Percentiles rank a stretch among this genome's conserved stretches.
Evolutionary conservation across 2,329 filamentous ascomycete species (phyloP).

Genomic region (Paecilomyces sp.): DNA sequence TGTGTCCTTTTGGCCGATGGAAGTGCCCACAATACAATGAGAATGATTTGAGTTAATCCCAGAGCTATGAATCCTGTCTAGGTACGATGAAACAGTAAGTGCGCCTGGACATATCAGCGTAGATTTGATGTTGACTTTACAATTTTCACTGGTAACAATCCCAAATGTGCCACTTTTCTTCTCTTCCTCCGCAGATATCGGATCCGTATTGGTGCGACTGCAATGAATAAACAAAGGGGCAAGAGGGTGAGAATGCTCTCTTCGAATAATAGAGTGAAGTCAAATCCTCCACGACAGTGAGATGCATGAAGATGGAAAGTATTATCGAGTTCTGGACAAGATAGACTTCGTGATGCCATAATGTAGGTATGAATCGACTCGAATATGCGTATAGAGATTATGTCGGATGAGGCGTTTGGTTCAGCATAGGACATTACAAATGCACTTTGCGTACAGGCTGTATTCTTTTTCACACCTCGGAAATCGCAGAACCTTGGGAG

Average conservation of each 20-base stretch:
- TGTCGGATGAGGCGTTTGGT: background rate
- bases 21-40: constrained; percentile 30
- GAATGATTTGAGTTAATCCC: constrained; percentile 27
- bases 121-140: constrained; percentile 19
- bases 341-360: constrained; percentile 15
- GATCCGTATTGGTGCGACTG: constrained; percentile 27
- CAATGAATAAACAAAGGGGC: constrained; percentile 28
- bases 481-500: too few relatives aligned
- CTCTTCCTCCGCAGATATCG: constrained; percentile 26
- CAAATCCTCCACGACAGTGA: constrained; percentile 33
- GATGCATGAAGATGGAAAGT: constrained; percentile 24
- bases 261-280: constrained; percentile 42
- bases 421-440: background rate
- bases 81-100: constrained; percentile 3
- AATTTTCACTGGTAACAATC: constrained; percentile 24
- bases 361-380: background rate
- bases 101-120: background rate
- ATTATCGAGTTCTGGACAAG: constrained; percentile 27
- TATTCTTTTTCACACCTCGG: too few relatives aligned
- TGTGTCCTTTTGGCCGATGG: constrained; percentile 22
- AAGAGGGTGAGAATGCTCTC: constrained; percentile 33
- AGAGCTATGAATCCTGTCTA: constrained; percentile 25
- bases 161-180: constrained; percentile 27
- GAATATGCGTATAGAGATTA: background rate
- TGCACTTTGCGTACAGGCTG: too few relatives aligned